Percentiles rank a stretch among this genome's conserved stretches.
phyloP scores from a whole-genome alignment of 139 green algal genomes.

The Chlamydomonas incerta region DNA sequence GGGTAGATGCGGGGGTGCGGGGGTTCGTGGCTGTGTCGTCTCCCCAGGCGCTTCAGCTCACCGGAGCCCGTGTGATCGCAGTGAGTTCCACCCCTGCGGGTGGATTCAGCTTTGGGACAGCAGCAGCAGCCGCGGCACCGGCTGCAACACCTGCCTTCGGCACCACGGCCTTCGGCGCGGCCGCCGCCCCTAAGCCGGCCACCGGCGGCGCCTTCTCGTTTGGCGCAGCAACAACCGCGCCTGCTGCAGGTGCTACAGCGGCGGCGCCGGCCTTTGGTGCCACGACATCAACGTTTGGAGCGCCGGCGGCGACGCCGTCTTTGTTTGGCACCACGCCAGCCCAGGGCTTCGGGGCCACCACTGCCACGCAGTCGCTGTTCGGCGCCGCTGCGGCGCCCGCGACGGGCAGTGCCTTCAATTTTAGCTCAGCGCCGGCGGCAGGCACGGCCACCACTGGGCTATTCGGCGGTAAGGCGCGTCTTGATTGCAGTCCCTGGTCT shows the following conservation, averaged over 20 bases:
- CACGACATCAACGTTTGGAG: constrained; percentile 7
- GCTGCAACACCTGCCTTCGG: constrained; percentile 13
- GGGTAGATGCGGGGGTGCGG: too few relatives aligned
- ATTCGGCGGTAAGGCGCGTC: constrained; percentile 1
- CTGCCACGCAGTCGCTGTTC: constrained; percentile 7
- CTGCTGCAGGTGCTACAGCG: too few relatives aligned
- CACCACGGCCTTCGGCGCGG: not conserved
- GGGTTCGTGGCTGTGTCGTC: too few relatives aligned
- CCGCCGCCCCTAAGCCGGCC: not conserved
- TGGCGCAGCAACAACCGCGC: not conserved
- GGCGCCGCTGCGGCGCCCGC: not conserved
- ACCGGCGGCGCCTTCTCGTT: not conserved
- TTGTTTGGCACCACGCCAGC: not conserved
- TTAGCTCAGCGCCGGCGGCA: not conserved
- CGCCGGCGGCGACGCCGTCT: not conserved
- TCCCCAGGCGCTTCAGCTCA: too few relatives aligned
- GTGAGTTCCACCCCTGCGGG: not conserved
- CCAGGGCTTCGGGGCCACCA: not conserved
- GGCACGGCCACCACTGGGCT: not conserved
- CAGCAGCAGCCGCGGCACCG: not conserved
- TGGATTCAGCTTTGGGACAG: constrained; percentile 13
- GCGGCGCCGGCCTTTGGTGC: not conserved
- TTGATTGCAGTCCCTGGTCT: too few relatives aligned
- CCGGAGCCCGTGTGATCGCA: too few relatives aligned
- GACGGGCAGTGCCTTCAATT: not conserved